phyloP scores from a whole-genome alignment of 2,329 filamentous ascomycete genomes.

The Huntiella decipiens region DNA sequence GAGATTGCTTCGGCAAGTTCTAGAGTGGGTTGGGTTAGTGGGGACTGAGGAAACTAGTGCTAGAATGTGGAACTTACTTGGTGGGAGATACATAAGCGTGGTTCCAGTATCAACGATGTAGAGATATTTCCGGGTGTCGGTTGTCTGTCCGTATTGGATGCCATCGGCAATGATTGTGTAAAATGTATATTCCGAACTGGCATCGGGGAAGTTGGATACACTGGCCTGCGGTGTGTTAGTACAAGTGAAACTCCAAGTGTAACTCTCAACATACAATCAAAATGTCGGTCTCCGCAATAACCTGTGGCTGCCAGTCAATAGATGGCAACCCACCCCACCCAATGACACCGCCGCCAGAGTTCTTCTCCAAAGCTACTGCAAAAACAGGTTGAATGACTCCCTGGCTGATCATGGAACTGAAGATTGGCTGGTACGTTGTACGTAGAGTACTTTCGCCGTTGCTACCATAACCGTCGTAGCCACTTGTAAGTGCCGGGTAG shows the following conservation, averaged over 20 bases:
- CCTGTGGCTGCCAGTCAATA: slow-evolving; percentile 16
- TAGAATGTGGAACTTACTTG: slow-evolving; percentile 19
- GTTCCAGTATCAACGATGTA: slow-evolving; percentile 35
- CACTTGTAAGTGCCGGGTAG: slow-evolving; percentile 30
- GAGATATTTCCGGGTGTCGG: slow-evolving; percentile 24
- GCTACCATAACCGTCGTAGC: slow-evolving; percentile 17
- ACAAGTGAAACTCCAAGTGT: background rate
- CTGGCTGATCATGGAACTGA: slow-evolving; percentile 29
- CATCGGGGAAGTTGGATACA: slow-evolving; percentile 17
- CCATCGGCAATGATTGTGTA: slow-evolving; percentile 34
- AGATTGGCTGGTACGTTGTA: slow-evolving; percentile 27
- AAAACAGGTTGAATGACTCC: slow-evolving; percentile 27
- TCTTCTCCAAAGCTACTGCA: slow-evolving; percentile 28
- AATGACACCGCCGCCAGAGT: slow-evolving; percentile 26
- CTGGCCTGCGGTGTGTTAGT: slow-evolving; percentile 22
- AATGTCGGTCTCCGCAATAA: slow-evolving; percentile 22
- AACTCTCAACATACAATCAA: slow-evolving; percentile 23
- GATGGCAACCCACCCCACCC: slow-evolving; percentile 29
- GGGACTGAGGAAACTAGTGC: background rate
- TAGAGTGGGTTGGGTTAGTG: slow-evolving; percentile 12
- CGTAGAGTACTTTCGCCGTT: slow-evolving; percentile 12
- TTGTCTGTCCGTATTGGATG: slow-evolving; percentile 24
- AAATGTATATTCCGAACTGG: slow-evolving; percentile 25
- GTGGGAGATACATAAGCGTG: slow-evolving; percentile 30
- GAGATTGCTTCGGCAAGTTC: slow-evolving; percentile 30